Evolutionary conservation across 257 asterid genomes (phyloP).

Genomic region (Nicotiana knightiana): DNA sequence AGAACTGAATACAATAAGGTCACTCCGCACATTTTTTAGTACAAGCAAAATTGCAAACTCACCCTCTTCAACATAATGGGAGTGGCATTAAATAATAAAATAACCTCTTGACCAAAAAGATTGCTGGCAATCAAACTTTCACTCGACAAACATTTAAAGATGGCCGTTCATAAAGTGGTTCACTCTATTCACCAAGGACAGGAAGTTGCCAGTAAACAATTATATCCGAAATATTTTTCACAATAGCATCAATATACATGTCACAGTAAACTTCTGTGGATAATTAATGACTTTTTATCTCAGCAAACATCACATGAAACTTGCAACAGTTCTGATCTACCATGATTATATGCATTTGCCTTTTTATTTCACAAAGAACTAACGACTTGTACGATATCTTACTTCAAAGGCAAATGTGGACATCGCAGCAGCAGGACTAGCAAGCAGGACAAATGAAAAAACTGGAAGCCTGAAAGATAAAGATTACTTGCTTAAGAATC

Average conservation of each 20-base stretch:
- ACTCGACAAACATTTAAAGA: not conserved
- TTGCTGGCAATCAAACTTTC: not conserved
- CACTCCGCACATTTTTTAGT: not conserved
- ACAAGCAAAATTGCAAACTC: not conserved
- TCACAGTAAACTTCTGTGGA: not conserved
- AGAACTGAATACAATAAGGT: not conserved
- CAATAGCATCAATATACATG: not conserved
- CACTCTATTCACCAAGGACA: not conserved
- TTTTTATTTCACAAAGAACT: not conserved
- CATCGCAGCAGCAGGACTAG: constrained; percentile 34
- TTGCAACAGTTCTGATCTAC: not conserved
- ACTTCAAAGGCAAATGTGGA: constrained; percentile 28
- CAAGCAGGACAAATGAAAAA: constrained; percentile 28
- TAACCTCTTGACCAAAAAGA: not conserved
- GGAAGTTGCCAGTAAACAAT: not conserved
- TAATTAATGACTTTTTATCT: not conserved
- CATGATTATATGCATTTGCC: not conserved
- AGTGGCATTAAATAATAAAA: not conserved
- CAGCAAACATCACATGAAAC: not conserved
- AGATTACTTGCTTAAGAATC: not conserved
- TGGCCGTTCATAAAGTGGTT: not conserved
- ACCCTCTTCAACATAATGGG: not conserved
- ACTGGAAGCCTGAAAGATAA: constrained; percentile 34
- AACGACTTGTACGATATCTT: not conserved
- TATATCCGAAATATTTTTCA: not conserved